Evolutionary conservation across 1,139 yeast genomes (phyloP), one percentile per base, ranked within the genome.

Genomic region (Saccharomycopsis hybrid): DNA sequence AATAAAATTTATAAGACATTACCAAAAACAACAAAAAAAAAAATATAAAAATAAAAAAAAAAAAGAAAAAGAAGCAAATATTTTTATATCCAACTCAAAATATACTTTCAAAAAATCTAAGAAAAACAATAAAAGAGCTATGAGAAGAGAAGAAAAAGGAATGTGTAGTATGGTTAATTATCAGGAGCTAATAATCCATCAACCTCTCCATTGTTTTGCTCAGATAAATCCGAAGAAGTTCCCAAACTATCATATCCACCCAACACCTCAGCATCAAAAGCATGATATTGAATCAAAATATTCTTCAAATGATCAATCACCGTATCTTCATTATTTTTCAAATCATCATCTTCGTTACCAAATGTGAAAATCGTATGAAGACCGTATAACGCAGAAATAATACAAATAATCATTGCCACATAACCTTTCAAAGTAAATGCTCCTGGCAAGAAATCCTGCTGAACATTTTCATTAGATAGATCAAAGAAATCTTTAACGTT

Each of bases 391-490:
- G 95, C 97, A 51, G 90, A 73, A 55, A 89, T 61, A 63, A 85
- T 74, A 31, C 96, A 88, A 67, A 89, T 78, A 32, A 79, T 82
- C 64, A 92, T 70, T 9, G 97, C 97, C 53, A 90, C 83, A 61
- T 85, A 82, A 65, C 97, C 98, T 60, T 84, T 82, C 44, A 84
- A 77, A 43, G 97, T 90, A 76, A 92, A 90, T 3, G 97, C 97
- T 40, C 72, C 63, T 40, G 97, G 97, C 61, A 92, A 74, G 36
- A 72, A 67, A 51, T 69, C 68, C 25, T 60, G 71, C 67, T 90
- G 97, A 41, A 73, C 68, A 60, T 82, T 82, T 68, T 87, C 82
- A 48, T 95, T 95, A 1, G 71, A 61, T 57, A 92, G 74, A 65
- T 90, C 80, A 44, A 77, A 60, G 71, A 75, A 82, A 63, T 85